phyloP scores from a whole-genome alignment of 208 protist species.

The Giardia duodenalis region DNA sequence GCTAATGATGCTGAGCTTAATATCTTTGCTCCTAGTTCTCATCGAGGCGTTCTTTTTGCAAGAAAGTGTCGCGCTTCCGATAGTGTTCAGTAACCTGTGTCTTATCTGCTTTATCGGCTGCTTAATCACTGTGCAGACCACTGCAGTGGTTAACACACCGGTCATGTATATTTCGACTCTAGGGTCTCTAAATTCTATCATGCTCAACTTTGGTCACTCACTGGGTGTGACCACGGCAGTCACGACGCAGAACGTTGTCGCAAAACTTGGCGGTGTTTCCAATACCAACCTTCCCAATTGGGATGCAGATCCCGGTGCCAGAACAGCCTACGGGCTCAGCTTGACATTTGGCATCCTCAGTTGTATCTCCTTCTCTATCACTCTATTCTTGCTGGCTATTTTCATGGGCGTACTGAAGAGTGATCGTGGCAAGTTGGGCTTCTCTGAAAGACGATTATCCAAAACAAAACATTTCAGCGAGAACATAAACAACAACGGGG shows the following conservation, averaged over 20 bases:
- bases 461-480: background rate
- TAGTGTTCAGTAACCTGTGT: background rate
- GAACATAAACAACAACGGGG: background rate
- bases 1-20: background rate
- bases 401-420: slow-evolving; percentile 3
- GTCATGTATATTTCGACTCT: background rate
- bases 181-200: background rate
- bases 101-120: background rate
- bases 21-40: background rate
- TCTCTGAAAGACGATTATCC: background rate
- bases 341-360: background rate
- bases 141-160: background rate
- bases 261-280: no score
- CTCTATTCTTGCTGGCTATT: background rate
- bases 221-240: background rate
- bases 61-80: background rate
- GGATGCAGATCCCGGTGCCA: no score
- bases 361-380: background rate
- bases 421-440: background rate
- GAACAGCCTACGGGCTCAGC: background rate
- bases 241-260: background rate
- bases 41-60: background rate
- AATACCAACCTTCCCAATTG: background rate
- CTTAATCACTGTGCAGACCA: background rate
- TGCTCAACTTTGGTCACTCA: background rate